These are phyloP conservation scores for Blastocystis sp. DNA, from an alignment of 352 stramenopile species.

Conservation along the genomic window DNA sequence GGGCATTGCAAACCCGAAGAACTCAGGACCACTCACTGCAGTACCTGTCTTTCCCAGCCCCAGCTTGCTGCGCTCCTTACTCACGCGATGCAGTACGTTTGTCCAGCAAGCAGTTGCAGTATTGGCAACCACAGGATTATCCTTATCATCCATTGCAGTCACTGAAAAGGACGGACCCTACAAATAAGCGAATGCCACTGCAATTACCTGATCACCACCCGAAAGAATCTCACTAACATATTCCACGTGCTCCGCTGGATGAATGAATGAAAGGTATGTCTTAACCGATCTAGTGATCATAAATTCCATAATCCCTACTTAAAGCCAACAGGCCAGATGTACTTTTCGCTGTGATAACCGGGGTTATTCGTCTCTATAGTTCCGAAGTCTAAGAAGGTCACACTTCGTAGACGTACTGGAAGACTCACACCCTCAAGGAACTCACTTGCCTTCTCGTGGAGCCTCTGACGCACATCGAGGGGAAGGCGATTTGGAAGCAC, in stretches of 20 bases:
- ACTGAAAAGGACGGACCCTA: slow-evolving; percentile 32
- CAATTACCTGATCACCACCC: background rate
- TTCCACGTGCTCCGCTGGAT: slow-evolving; percentile 2
- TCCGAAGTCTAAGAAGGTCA: background rate
- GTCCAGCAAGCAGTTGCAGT: slow-evolving; percentile 34
- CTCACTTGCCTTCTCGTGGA: background rate
- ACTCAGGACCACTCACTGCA: slow-evolving; percentile 54
- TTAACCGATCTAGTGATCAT: slow-evolving; percentile 7
- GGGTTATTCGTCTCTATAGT: background rate
- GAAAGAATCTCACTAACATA: slow-evolving; percentile 51
- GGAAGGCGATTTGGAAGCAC: background rate
- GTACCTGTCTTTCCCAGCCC: slow-evolving; percentile 55
- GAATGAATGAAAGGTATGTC: slow-evolving; percentile 9
- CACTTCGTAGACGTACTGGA: slow-evolving; percentile 23
- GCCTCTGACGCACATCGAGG: background rate
- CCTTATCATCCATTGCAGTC: background rate
- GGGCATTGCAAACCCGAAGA: slow-evolving; percentile 59
- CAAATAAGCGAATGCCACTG: background rate
- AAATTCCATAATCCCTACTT: background rate
- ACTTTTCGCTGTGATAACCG: slow-evolving; percentile 32
- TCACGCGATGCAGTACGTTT: slow-evolving; percentile 3
- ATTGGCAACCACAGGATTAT: background rate
- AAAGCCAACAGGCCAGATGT: slow-evolving; percentile 57
- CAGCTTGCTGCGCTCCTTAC: background rate
- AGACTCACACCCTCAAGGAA: background rate